Base-by-base conservation (phyloP, 345 rosid species). In the Xanthoceras sorbifolium region DNA sequence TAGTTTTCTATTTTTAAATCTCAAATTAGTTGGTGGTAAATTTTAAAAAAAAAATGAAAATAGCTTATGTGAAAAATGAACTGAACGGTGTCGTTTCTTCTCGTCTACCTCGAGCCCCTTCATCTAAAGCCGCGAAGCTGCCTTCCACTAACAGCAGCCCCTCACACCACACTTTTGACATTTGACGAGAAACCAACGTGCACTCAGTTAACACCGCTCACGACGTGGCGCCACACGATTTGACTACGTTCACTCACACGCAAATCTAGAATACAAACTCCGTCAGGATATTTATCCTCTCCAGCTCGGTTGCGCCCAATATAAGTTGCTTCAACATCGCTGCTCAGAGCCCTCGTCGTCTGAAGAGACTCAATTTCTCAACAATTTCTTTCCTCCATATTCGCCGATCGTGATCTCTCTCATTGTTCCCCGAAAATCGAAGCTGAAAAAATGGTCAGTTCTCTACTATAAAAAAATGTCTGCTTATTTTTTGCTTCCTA, bases 201-300 rank as follows among this genome's bases (percentile, higher is more conserved):
- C 59, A 0, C 8, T 57, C 74, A 23, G 25, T 26, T 5, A 55
- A 25, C 23, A 0, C 42, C 22, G 6, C 17, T 26, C 14, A 44
- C 28, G 31, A 74, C 70, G 79, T 80, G 83, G 76, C 83, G 8
- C 25, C 15, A 70, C 32, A 0, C 2, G 17, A 80, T 75, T 80
- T 20, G 64, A 59, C 5, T 22, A 10, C 0, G 14, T 12, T 46
- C 52, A 12, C 61, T 76, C 73, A 52, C 40, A 76, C 76, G 64
- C 44, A 50, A 64, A 44, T 31, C 40, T 46, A 71, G 15, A 55
- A 14, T 71, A 59, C 26, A 34, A 57, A 55, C 4, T 6, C 10
- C n/a, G 22, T 0, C 69, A 71, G 44, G 34, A 59, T 65, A 80
- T 71, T 64, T 42, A 25, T 18, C 23, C 77, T 66, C 79, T 9